These are phyloP conservation scores for Spiraea crenata DNA, from an alignment of 331 rosid species.

Conservation along the genomic window DNA sequence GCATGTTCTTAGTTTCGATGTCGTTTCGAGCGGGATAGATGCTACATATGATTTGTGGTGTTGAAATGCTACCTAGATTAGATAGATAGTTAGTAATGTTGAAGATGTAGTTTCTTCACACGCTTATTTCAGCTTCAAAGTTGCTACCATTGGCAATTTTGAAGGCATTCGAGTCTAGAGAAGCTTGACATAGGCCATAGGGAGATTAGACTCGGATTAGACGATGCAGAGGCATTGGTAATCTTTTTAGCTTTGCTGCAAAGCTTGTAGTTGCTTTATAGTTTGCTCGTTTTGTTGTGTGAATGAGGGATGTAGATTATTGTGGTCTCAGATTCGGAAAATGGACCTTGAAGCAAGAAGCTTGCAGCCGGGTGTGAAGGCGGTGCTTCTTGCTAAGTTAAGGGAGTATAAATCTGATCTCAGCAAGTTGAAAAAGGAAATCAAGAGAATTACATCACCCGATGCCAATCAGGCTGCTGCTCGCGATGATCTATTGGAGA, in stretches of 20 bases:
- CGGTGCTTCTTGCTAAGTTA: conserved; percentile 77
- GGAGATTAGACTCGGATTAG: conserved; percentile 77
- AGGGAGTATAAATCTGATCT: conserved; percentile 89
- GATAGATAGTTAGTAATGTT: too few species aligned
- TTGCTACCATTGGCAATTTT: too few species aligned
- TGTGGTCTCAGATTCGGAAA: conserved; percentile 67
- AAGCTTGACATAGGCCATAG: too few species aligned
- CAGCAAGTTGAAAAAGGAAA: conserved; percentile 68
- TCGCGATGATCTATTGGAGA: conserved; percentile 72
- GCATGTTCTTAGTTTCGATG: too few species aligned
- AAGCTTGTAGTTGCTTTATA: neutral
- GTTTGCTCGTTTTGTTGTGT: neutral
- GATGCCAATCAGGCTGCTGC: conserved; percentile 66
- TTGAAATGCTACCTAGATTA: too few species aligned
- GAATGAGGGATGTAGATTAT: conserved; percentile 8
- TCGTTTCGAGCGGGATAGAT: too few species aligned
- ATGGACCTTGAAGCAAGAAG: conserved; percentile 96
- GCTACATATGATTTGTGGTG: too few species aligned
- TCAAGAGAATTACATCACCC: conserved; percentile 71
- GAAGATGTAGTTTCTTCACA: too few species aligned
- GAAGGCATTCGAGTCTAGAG: too few species aligned
- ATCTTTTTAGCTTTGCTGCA: neutral
- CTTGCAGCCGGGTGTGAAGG: conserved; percentile 78
- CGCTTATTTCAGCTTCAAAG: too few species aligned
- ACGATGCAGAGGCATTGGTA: conserved; percentile 93